Base-by-base conservation (phyloP, 2,329 filamentous ascomycete species). In the Didymella sp. region DNA sequence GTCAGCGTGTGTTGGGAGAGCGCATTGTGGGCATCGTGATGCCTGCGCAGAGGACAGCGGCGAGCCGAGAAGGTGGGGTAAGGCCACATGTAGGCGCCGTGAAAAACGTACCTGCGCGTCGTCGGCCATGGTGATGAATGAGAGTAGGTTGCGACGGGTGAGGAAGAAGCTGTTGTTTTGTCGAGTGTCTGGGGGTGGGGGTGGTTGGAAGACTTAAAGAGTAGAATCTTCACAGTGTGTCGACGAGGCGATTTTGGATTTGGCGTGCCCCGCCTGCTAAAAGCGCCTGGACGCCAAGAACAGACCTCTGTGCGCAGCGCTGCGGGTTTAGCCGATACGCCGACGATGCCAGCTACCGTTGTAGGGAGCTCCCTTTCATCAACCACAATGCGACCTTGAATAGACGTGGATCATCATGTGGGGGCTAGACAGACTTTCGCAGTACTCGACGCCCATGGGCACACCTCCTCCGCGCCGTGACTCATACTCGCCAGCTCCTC, bases 371-470 rank as follows among this genome's bases (percentile, higher is more conserved):
- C n/a, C n/a, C 17, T 19, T 19, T 33, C 44, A 21, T 40, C 43
- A 27, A 40, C 43, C 7, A 44, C 38, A 24, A 47, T 51, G 51
- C 28, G 41, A 28, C 35, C 42, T 30, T 54, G 50, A 58, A 28
- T 9, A 51, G 7, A 4, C 19, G 25, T 22, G 19, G 30, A 33
- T 51, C 67, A 72, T 56, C 56, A 96, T 96, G 91, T 96, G 92
- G 92, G 73, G 73, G 2, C 87, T 96, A 73, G 92, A 96, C 80
- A 89, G 92, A 75, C 87, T 96, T 64, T 88, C 89, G 63, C 87
- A 84, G 68, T 88, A 89, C 76, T 84, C 87, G 55, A 87, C 85
- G 74, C 80, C 86, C 77, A 81, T 85, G 54, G 83, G 85, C 61
- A 86, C 86, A 56, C 85, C 87, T 52, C 86, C 71, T 79, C 87